Base-by-base conservation (phyloP, 2,329 filamentous ascomycete genomes). In the Sordariomycetes sp. region DNA sequence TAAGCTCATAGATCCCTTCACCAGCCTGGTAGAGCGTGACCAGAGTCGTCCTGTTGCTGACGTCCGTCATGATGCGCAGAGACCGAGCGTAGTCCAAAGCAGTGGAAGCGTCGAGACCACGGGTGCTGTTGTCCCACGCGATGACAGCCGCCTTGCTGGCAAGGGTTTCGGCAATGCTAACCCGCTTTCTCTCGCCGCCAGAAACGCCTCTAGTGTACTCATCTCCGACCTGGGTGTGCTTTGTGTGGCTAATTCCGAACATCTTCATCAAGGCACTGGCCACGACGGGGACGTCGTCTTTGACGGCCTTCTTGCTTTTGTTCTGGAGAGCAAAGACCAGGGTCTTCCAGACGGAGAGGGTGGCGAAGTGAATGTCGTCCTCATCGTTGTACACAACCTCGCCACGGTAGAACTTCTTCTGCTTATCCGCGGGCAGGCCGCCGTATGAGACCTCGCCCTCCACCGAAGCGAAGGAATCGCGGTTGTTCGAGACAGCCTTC, bases 281-380 rank as follows among this genome's bases (percentile, higher is more conserved):
- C 35, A 88, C 79, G 36, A 83, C 58, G 1, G 77, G 75, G 17
- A 86, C 82, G 31, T 79, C 72, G 4, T 61, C 64, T 30, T 67
- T 70, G 26, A 75, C 73, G 31, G 74, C 64, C 54, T 80, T 82
- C 55, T 72, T 79, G 8, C 81, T 86, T 59, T 86, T 86, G 58
- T 78, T 86, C 54, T 77, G 72, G 32, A 88, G 61, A 0, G 83
- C 80, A 47, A 90, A 88, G 4, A 72, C 75, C 27, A 79, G 70
- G 0, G 88, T 94, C 53, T 94, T 86, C 35, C 84, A 82, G 3
- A 94, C 88, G 0, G 86, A 92, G 17, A 95, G 66, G 0, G 85
- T 92, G 0, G 87, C 75, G 46, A 87, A 80, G 46, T 94, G 86
- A 16, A 90, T 69, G 46, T 94, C 87, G 43, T 93, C 86, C 54